A percentile compares a stretch with the other conserved stretches of the same genome.
phyloP scores from a whole-genome alignment of 768 basidiomycete species.

The Boletus sensibilis region DNA sequence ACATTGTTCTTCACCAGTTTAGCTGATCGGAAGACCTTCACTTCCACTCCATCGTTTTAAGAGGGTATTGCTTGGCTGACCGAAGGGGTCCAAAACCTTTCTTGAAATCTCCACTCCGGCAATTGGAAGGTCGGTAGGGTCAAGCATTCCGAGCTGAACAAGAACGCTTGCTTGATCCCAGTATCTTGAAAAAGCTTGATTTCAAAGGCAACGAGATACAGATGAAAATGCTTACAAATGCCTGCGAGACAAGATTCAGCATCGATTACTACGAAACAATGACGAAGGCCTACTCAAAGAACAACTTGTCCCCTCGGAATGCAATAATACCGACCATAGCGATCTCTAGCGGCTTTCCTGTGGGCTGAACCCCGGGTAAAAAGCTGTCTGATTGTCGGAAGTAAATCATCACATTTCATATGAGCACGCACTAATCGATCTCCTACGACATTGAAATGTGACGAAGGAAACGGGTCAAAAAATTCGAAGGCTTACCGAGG shows the following conservation, averaged over 20 bases:
- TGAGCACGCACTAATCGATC: slow-evolving; percentile 38
- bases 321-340: slow-evolving; percentile 46
- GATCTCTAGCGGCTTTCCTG: slow-evolving; percentile 40
- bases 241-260: slow-evolving; percentile 5
- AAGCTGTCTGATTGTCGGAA: slow-evolving; percentile 15
- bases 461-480: background rate
- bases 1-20: background rate
- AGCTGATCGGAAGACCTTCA: slow-evolving; percentile 34
- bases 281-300: slow-evolving; percentile 39
- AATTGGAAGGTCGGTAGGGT: slow-evolving; percentile 33
- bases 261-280: background rate
- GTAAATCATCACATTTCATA: background rate
- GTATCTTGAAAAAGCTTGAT: slow-evolving; percentile 30
- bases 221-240: slow-evolving; percentile 14
- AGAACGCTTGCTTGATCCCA: slow-evolving; percentile 51
- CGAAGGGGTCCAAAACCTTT: slow-evolving; percentile 44
- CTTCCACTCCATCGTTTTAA: slow-evolving; percentile 38
- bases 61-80: slow-evolving; percentile 38
- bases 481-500: slow-evolving; percentile 26
- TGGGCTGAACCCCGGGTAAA: slow-evolving; percentile 37
- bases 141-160: slow-evolving; percentile 42
- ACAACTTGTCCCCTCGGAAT: slow-evolving; percentile 49
- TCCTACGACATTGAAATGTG: slow-evolving; percentile 28
- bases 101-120: slow-evolving; percentile 40
- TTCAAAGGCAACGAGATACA: background rate